phyloP scores from a whole-genome alignment of 345 rosid species.

The Pugionium cornutum region DNA sequence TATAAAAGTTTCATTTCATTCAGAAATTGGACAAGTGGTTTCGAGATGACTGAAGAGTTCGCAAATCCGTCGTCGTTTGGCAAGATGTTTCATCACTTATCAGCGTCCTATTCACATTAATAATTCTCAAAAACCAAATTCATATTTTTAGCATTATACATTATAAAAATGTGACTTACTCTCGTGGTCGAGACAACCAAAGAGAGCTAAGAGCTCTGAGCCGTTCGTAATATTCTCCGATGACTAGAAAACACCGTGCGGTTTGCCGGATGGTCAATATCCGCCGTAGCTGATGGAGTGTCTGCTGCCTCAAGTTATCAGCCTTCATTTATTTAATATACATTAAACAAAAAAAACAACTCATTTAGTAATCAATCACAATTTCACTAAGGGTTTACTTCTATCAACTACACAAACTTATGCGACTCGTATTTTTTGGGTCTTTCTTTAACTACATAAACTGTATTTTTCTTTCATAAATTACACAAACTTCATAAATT shows the following conservation, averaged over 20 bases:
- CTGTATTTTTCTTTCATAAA: no score
- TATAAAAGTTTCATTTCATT: slow-evolving; percentile 18
- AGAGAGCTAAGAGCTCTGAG: slow-evolving; percentile 87
- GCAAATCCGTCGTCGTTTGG: slow-evolving; percentile 79
- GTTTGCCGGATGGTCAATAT: slow-evolving; percentile 86
- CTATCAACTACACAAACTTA: no score
- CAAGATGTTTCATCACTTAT: slow-evolving; percentile 75
- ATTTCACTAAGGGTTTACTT: no score
- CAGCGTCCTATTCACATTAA: slow-evolving; percentile 46
- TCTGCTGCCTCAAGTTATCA: slow-evolving; percentile 93
- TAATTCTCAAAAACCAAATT: neutral
- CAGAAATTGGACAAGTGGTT: slow-evolving; percentile 74
- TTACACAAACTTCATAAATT: no score
- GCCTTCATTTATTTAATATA: slow-evolving; percentile 55
- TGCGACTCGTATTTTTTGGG: no score
- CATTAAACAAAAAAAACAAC: neutral
- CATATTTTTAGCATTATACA: neutral
- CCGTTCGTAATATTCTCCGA: slow-evolving; percentile 84
- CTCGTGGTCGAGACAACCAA: slow-evolving; percentile 92
- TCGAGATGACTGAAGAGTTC: slow-evolving; percentile 69
- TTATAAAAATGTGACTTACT: slow-evolving; percentile 48
- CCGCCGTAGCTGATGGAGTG: slow-evolving; percentile 75
- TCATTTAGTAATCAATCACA: neutral
- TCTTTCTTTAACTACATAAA: no score
- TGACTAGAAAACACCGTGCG: slow-evolving; percentile 80